Percentiles rank a stretch among this genome's conserved stretches.
Evolutionary conservation across 192 early-diverging fungal species (phyloP).

Genomic region (Ambispora gerdemannii): DNA sequence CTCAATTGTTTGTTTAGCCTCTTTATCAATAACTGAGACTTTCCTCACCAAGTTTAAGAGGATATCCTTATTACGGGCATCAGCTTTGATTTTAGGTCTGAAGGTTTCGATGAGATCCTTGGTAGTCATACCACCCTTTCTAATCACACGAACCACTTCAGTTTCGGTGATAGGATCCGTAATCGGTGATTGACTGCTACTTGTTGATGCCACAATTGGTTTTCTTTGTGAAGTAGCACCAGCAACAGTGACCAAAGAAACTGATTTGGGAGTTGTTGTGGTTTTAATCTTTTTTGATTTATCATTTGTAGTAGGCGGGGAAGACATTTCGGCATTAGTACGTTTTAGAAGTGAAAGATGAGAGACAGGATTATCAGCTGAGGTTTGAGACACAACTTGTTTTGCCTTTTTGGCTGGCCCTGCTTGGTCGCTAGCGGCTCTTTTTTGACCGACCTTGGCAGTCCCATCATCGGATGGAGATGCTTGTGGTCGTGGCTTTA

Average conservation of each 20-base stretch:
- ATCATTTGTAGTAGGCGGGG: not conserved
- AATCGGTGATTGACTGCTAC: not conserved
- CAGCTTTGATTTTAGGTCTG: conserved; percentile 59
- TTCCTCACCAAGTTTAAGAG: conserved; percentile 45
- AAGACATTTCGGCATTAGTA: conserved; percentile 35
- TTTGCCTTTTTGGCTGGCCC: not conserved
- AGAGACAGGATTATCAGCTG: not conserved
- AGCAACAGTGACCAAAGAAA: conserved; percentile 42
- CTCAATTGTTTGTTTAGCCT: too few species aligned
- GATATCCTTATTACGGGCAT: conserved; percentile 45
- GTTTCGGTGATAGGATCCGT: conserved; percentile 53
- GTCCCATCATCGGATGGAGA: too few species aligned
- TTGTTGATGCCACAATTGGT: not conserved
- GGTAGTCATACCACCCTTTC: conserved; percentile 53
- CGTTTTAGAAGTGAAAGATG: conserved; percentile 8
- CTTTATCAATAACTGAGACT: conserved; percentile 33
- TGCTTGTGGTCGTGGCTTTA: not conserved
- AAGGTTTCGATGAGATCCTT: conserved; percentile 62
- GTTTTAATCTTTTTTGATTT: conserved; percentile 27
- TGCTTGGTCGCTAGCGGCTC: too few species aligned
- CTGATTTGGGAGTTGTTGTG: conserved; percentile 31
- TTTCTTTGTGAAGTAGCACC: conserved; percentile 7
- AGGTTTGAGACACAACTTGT: too few species aligned
- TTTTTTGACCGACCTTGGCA: too few species aligned
- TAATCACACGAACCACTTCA: conserved; percentile 62